Base-by-base conservation (phyloP, 2,329 filamentous ascomycete species). In the Corynespora cassiicola region DNA sequence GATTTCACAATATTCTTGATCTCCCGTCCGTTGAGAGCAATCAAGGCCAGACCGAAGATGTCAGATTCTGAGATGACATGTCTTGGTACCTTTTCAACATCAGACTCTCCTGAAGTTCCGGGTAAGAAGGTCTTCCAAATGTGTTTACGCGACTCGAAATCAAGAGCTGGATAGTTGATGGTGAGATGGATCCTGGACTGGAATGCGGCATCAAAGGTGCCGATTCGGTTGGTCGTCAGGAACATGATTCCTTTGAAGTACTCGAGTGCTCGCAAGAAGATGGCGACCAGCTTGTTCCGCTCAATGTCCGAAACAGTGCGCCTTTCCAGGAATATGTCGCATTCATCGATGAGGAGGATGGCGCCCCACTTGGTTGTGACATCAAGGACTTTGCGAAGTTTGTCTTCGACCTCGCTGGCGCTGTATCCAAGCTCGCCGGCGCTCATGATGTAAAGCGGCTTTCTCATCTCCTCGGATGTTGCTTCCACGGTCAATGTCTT, bases 1-100 rank as follows among this genome's bases (percentile, higher is more conserved):
- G n/a, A n/a, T n/a, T 40, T 40, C 9, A 40, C 31, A 9, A 40
- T 9, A 12, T 73, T 76, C 58, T 75, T 75, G 44, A 76, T 76
- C 59, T 76, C 69, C 12, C 73, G 61, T 7, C 74, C 72, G 30
- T 76, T 76, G 15, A 75, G 55, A 2, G 66, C 53, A n/a, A n/a
- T n/a, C n/a, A n/a, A n/a, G n/a, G n/a, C n/a, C n/a, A n/a, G n/a
- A n/a, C n/a, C n/a, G n/a, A n/a, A n/a, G n/a, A n/a, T n/a, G n/a
- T n/a, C n/a, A n/a, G n/a, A n/a, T n/a, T n/a, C n/a, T n/a, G n/a
- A n/a, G n/a, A n/a, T n/a, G n/a, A n/a, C n/a, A n/a, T n/a, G n/a
- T n/a, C n/a, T n/a, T n/a, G n/a, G n/a, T n/a, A n/a, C n/a, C n/a
- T n/a, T n/a, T n/a, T n/a, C n/a, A n/a, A n/a, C n/a, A n/a, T n/a